Base-by-base conservation (phyloP, 2,329 filamentous ascomycete genomes). In the Cladosporium sp. region DNA sequence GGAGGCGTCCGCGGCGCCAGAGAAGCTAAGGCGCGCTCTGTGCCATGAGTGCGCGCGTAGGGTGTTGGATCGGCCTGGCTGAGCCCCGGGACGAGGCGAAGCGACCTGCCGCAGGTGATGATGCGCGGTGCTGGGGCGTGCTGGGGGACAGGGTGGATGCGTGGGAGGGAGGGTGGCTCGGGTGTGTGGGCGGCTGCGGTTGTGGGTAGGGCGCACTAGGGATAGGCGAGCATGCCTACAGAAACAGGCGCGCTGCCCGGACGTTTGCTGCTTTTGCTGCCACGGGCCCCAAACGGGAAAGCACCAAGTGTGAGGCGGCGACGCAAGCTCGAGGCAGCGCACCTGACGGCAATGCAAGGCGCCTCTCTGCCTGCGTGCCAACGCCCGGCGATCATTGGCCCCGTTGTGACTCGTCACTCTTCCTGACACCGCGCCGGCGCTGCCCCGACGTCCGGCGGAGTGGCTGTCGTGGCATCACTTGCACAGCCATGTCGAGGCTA, bases 241-340 rank as follows among this genome's bases (percentile, higher is more conserved):
- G 20, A n/a, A 45, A 28, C 42, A 45, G 42, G 42, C 42, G 42
- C 42, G 42, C 42, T 45, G 42, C 42, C 42, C 42, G 42, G n/a
- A 25, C n/a, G 42, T 45, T 45, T 45, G 42, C 39, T 42, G 39
- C 39, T 20, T 42, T 20, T 20, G n/a, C 42, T 45, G 42, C 17
- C 42, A 45, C 22, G 24, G n/a, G 13, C 24, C 40, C 40, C 40
- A 24, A 44, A 44, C 12, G 13, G 24, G 42, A 24, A 17, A 45
- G 42, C 24, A 45, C 22, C 24, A 25, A 13, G 22, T 22, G 22
- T n/a, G n/a, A n/a, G n/a, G n/a, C n/a, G n/a, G n/a, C n/a, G n/a
- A n/a, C n/a, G n/a, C n/a, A n/a, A n/a, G n/a, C n/a, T 20, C 22
- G 20, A 24, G 40, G 28, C 8, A 32, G 8, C 28, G 9, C 28